A percentile compares a stretch with the other conserved stretches of the same genome.
Evolutionary conservation across 768 basidiomycete species (phyloP).

Genomic region (Cystobasidium ongulense): DNA sequence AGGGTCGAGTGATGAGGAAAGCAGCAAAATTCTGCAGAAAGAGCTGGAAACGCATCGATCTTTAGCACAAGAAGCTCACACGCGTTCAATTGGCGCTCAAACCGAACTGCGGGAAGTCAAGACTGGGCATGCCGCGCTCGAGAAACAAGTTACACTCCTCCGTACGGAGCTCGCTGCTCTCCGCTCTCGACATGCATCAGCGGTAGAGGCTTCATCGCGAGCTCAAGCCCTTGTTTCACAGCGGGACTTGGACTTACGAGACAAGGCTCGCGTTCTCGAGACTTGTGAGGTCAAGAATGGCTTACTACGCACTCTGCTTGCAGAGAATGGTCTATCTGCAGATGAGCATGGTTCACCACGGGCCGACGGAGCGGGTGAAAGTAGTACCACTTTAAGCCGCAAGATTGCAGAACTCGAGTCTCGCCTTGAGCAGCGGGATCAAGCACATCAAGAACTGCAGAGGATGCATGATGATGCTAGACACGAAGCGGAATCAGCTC

Average conservation of each 20-base stretch:
- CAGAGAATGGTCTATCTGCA: constrained; percentile 73
- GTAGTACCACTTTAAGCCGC: constrained; percentile 39
- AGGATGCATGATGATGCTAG: constrained; percentile 34
- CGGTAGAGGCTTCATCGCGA: constrained; percentile 60
- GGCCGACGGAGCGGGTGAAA: constrained; percentile 46
- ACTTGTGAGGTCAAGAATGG: constrained; percentile 65
- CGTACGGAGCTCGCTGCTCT: constrained; percentile 74
- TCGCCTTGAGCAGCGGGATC: constrained; percentile 71
- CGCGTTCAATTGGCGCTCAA: constrained; percentile 8
- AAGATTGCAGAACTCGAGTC: constrained; percentile 69
- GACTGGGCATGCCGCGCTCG: constrained; percentile 47
- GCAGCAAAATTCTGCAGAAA: constrained; percentile 34
- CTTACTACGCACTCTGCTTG: constrained; percentile 74
- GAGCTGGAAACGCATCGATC: constrained; percentile 30
- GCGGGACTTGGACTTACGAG: constrained; percentile 59
- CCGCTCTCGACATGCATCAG: constrained; percentile 62
- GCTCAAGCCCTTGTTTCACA: constrained; percentile 61
- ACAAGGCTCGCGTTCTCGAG: constrained; percentile 58
- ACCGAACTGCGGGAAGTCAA: constrained; percentile 34
- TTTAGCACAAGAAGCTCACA: constrained; percentile 33
- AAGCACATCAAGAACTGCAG: constrained; percentile 50
- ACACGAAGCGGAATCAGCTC: constrained; percentile 26
- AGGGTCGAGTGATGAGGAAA: neutral
- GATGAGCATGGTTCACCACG: constrained; percentile 54
- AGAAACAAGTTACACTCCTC: constrained; percentile 67